phyloP scores from a whole-genome alignment of 2,329 filamentous ascomycete species.

The Calonectria hongkongensis region DNA sequence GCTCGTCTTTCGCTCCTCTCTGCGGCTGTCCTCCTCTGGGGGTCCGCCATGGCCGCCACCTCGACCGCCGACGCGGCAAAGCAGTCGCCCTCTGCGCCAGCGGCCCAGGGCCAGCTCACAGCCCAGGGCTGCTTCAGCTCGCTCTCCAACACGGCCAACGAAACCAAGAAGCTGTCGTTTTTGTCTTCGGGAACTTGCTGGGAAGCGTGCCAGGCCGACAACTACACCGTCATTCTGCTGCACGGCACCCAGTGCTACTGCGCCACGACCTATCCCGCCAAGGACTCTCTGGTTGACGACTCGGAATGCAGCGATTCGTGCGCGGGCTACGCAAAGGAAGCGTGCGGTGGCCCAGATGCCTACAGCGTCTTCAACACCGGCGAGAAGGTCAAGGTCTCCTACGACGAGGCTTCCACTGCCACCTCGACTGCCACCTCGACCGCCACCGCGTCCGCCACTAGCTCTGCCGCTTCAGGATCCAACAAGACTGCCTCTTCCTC shows the following conservation, averaged over 20 bases:
- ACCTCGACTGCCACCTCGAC: background rate
- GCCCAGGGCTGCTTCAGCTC: background rate
- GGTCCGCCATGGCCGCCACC: conserved; percentile 4
- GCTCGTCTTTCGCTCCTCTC: background rate
- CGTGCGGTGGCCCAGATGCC: background rate
- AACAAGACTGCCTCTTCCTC: background rate
- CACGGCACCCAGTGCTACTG: background rate
- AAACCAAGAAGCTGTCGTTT: background rate
- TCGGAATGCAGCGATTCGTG: background rate
- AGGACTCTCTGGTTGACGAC: background rate
- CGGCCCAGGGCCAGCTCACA: background rate
- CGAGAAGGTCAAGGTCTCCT: background rate
- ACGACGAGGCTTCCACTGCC: background rate
- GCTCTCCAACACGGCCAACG: background rate
- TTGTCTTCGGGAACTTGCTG: background rate
- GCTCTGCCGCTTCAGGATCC: background rate
- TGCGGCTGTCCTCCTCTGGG: background rate
- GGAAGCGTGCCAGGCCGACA: background rate
- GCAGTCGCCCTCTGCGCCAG: background rate
- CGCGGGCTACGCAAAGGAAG: background rate
- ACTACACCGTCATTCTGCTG: background rate
- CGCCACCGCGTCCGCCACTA: background rate
- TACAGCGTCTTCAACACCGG: conserved; percentile 3
- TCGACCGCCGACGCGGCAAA: background rate
- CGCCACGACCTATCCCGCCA: background rate